These are phyloP conservation scores for Tetraselmis chui DNA, from an alignment of 139 green algal genomes.

Conservation along the genomic window DNA sequence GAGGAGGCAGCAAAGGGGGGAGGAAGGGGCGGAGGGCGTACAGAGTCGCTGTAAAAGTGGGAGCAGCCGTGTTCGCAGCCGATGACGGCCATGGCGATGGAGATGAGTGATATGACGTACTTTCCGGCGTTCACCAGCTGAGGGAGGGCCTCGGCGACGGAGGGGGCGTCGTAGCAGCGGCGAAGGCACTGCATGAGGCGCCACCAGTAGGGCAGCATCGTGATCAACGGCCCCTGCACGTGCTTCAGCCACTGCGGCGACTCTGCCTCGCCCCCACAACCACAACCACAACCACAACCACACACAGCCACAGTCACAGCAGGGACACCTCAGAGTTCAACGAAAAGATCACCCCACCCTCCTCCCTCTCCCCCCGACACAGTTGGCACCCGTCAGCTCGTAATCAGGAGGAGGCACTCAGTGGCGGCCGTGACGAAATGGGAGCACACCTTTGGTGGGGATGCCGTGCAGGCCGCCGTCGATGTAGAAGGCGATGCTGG, in stretches of 20 bases:
- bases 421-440: neutral
- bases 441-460: neutral
- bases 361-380: too few species aligned
- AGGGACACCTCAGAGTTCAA: too few species aligned
- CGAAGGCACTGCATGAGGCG: neutral
- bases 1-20: too few species aligned
- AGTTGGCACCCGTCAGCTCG: too few species aligned
- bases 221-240: neutral
- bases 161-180: neutral
- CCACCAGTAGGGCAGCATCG: slow-evolving; percentile 6
- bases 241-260: neutral
- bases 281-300: too few species aligned
- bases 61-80: slow-evolving; percentile 1
- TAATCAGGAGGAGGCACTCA: too few species aligned
- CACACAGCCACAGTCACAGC: too few species aligned
- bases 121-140: slow-evolving; percentile 4
- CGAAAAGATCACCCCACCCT: too few species aligned
- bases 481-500: neutral
- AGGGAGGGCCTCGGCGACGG: neutral
- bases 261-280: neutral
- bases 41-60: neutral
- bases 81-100: neutral
- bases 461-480: neutral
- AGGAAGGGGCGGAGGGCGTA: too few species aligned
- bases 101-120: neutral